Evolutionary conservation across 441 rosid species (phyloP), one percentile per base, ranked within the genome.

Genomic region (Melastoma candidum): DNA sequence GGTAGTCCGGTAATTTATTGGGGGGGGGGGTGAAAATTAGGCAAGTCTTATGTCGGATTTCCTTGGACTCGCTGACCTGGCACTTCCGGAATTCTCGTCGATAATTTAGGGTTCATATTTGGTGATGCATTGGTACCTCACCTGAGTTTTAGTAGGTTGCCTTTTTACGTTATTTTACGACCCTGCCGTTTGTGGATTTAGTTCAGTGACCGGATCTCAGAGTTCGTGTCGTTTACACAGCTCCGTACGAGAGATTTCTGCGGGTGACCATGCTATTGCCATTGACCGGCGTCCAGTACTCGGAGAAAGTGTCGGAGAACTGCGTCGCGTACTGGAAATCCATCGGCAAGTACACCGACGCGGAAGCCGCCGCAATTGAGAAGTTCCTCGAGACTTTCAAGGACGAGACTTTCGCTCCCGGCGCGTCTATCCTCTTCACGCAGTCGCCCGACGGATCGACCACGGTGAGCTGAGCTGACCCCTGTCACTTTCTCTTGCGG

Each of bases 291-390:
- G 66, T 60, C 2, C 87, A 90, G 58, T 90, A 79, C 55, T 63
- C 96, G 0, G 88, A 81, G 74, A 90, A 80, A 61, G 97, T 90
- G 10, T 12, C 87, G 0, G 90, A 84, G 70, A 87, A 87, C 14
- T 90, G 96, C 57, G 73, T 78, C 3, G 80, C 77, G 1, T 56
- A 63, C 7, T 90, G 95, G 97, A 85, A 84, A 63, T 71, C 84
- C 1, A 8, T 77, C 39, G 95, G 93, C 48, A 45, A 80, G 49
- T 90, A 77, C 65, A 78, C 82, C 0, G 96, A 90, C 12, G 77
- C 67, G 24, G 95, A 90, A 61, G 90, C 81, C 25, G 80, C 73
- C 69, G 96, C 95, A 11, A 73, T 82, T 39, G 85, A 84, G 51
- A 77, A 70, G 25, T 84, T 90, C 54, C 39, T 61, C 10, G 66